phyloP scores from a whole-genome alignment of 2,329 filamentous ascomycete genomes.

The Dothideomycetes sp. region DNA sequence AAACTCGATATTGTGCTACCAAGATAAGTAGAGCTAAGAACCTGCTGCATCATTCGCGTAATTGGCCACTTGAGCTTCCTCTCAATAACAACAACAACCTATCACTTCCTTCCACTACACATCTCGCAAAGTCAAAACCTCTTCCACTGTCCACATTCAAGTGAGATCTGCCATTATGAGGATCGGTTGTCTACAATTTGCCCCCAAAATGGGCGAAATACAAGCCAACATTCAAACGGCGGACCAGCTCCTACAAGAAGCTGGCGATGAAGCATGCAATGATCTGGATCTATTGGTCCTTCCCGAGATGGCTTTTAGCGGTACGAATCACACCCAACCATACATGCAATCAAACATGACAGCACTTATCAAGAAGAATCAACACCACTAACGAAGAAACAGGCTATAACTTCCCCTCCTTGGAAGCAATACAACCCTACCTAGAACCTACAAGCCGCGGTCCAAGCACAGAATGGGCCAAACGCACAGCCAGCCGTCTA shows the following conservation, averaged over 20 bases:
- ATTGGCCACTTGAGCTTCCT: too few relatives aligned
- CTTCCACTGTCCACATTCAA: background rate
- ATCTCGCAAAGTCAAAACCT: background rate
- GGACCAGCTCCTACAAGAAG: slow-evolving; percentile 48
- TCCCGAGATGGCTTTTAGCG: slow-evolving; percentile 66
- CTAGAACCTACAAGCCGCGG: slow-evolving; percentile 58
- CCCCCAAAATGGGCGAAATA: slow-evolving; percentile 57
- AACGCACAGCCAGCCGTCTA: slow-evolving; percentile 52
- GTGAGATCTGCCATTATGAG: too few relatives aligned
- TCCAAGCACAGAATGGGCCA: slow-evolving; percentile 61
- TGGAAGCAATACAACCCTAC: slow-evolving; percentile 55
- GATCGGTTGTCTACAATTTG: slow-evolving; percentile 61
- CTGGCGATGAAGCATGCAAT: slow-evolving; percentile 25
- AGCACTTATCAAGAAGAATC: too few relatives aligned
- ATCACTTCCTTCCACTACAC: background rate
- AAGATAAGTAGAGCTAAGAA: too few relatives aligned
- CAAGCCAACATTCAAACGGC: slow-evolving; percentile 60
- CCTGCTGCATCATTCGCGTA: too few relatives aligned
- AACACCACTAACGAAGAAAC: slow-evolving; percentile 5
- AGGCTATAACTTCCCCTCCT: slow-evolving; percentile 69
- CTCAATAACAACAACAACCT: too few relatives aligned
- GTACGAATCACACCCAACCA: slow-evolving; percentile 29
- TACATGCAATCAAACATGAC: background rate
- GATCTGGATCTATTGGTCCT: slow-evolving; percentile 61
- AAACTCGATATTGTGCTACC: too few relatives aligned